Conservation (phyloP, 306 rosid species). For the Sicyos edulis region DNA sequence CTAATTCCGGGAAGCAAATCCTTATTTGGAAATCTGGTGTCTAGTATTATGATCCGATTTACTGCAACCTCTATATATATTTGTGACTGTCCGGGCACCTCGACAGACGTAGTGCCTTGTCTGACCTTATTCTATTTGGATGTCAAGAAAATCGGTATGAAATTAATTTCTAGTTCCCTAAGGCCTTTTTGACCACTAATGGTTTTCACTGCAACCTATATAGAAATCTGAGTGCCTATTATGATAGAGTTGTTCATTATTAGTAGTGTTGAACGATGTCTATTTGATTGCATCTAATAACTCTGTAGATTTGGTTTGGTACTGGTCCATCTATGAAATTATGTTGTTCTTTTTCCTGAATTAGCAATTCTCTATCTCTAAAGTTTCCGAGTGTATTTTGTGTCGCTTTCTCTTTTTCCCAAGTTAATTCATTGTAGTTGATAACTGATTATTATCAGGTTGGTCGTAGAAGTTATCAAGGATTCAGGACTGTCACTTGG, state of each 20-base stretch:
- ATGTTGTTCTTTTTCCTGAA: background rate
- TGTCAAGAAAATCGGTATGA: too few relatives aligned
- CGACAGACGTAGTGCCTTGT: too few relatives aligned
- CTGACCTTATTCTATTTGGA: too few relatives aligned
- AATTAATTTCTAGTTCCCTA: too few relatives aligned
- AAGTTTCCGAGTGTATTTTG: background rate
- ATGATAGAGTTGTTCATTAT: background rate
- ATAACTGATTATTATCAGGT: conserved; percentile 23
- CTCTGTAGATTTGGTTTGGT: background rate
- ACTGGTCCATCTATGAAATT: background rate
- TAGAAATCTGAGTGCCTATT: background rate
- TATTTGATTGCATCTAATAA: background rate
- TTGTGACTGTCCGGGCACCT: too few relatives aligned
- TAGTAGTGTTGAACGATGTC: background rate
- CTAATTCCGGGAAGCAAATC: conserved; percentile 4
- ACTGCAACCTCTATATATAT: too few relatives aligned
- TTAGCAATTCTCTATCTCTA: background rate
- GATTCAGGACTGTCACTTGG: conserved; percentile 18
- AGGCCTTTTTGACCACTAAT: too few relatives aligned
- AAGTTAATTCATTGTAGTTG: conserved; percentile 3
- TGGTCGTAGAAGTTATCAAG: conserved; percentile 25
- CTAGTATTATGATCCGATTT: background rate
- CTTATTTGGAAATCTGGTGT: background rate
- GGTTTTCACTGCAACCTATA: background rate
- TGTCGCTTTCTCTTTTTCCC: background rate